Evolutionary conservation across 257 asterid genomes (phyloP), one percentile per base, ranked within the genome.

Genomic region (Solanum chmielewskii): DNA sequence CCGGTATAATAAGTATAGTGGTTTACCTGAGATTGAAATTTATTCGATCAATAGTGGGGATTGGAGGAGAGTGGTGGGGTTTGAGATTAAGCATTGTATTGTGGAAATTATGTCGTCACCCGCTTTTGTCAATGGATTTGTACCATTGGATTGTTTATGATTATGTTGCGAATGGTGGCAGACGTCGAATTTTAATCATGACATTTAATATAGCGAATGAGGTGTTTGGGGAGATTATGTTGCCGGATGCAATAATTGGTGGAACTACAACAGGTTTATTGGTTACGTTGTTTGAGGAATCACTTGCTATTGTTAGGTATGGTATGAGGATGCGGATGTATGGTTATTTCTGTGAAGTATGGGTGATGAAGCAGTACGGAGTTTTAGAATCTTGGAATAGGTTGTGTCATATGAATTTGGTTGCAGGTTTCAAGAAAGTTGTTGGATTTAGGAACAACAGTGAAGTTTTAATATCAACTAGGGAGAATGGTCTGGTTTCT

Each of bases 341-440:
- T 12, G 60, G 23, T 44, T 83, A 41, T 39, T 85, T 25, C 1
- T 89, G 89, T 88, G 88, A 85, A 81, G 89, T 94, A 81, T 95
- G 95, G 98, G 85, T 89, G 85, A 94, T 93, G 97, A 86, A 90
- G 88, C 90, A 89, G 81, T 91, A 91, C 78, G 95, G 93, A 29
- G 91, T 90, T 64, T 69, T 35, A 4, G 92, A 88, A 52, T 90
- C 97, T 41, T 41, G 44, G 44, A 41, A 11, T 41, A 41, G 11
- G 3, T 41, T 41, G 44, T 9, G 9, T 41, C 11, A 3, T 41
- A 41, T 41, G 9, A 41, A 41, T 41, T 41, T 41, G 44, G 44
- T 41, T 41, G 44, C 11, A 41, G 44, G 44, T 0, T 8, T 41
- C 11, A 9, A 41, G 44, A 41, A 41, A 41, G 44, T 41, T 8